Percentiles rank a stretch among this genome's conserved stretches.
Evolutionary conservation across 129 eudicot genomes (phyloP).

Genomic region (Rutidosis leptorrhynchoides): DNA sequence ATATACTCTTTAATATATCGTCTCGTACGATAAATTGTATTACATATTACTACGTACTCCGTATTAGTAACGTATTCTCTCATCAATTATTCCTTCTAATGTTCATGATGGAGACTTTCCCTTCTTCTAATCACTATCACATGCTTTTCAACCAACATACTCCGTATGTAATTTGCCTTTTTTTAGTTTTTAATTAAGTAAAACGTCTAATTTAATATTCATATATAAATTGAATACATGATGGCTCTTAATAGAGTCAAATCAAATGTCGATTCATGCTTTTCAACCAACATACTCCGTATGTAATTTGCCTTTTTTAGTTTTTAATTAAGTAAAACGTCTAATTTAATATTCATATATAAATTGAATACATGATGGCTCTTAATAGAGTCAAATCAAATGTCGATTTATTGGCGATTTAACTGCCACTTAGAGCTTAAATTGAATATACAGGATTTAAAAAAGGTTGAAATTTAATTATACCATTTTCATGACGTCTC

Average conservation of each 20-base stretch:
- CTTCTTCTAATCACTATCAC: slow-evolving; percentile 3
- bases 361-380: too few relatives aligned
- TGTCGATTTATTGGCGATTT: too few relatives aligned
- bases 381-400: too few relatives aligned
- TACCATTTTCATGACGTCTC: too few relatives aligned
- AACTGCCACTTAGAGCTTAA: too few relatives aligned
- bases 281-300: slow-evolving; percentile 10
- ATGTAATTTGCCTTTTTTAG: neutral
- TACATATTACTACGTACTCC: too few relatives aligned
- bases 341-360: too few relatives aligned
- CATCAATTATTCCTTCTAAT: neutral
- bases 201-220: neutral
- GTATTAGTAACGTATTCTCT: neutral
- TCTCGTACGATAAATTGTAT: neutral
- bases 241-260: too few relatives aligned
- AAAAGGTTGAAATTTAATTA: too few relatives aligned
- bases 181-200: neutral
- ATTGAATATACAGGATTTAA: too few relatives aligned
- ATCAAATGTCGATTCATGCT: too few relatives aligned
- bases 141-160: slow-evolving; percentile 12
- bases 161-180: neutral
- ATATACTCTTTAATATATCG: neutral
- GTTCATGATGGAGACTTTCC: neutral
- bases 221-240: too few relatives aligned
- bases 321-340: neutral